Percentiles rank a stretch among this genome's conserved stretches.
These are phyloP conservation scores for Rhodotorula sp. DNA, from an alignment of 1,284 basidiomycete genomes.

Conservation along the genomic window DNA sequence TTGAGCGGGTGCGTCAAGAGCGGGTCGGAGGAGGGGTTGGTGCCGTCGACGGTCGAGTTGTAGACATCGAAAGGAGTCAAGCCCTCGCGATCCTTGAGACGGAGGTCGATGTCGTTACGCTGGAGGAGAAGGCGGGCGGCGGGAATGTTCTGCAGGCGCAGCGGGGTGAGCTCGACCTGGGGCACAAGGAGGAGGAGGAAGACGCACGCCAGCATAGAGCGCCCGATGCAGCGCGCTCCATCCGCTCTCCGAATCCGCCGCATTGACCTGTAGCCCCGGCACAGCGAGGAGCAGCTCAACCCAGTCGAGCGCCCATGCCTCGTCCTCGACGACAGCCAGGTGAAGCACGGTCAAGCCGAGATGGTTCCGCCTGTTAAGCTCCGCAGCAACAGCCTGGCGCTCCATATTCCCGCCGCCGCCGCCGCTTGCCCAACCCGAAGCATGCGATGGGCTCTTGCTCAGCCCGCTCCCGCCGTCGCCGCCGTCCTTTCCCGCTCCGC, in stretches of 20 bases:
- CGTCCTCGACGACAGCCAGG: constrained; percentile 66
- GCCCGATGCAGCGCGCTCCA: constrained; percentile 94
- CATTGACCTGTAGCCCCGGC: constrained; percentile 76
- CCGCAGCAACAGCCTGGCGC: constrained; percentile 44
- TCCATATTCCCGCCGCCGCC: constrained; percentile 10
- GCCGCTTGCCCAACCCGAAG: constrained; percentile 7
- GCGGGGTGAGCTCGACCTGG: not conserved
- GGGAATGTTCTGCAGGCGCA: constrained; percentile 61
- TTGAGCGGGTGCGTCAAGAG: constrained; percentile 19
- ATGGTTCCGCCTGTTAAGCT: constrained; percentile 73
- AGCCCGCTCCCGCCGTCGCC: constrained; percentile 8
- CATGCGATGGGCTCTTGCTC: constrained; percentile 18
- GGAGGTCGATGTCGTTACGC: constrained; percentile 70
- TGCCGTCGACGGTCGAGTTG: constrained; percentile 77
- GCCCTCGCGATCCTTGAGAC: constrained; percentile 79
- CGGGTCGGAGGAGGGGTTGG: constrained; percentile 35
- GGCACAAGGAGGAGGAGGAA: not conserved
- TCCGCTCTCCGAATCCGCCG: constrained; percentile 77
- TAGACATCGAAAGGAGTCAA: constrained; percentile 93
- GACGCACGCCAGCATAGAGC: constrained; percentile 67
- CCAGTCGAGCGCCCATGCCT: constrained; percentile 70
- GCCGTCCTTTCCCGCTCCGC: not conserved
- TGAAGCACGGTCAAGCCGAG: constrained; percentile 81
- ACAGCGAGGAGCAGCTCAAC: constrained; percentile 77
- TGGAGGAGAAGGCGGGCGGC: constrained; percentile 75